phyloP scores from a whole-genome alignment of 495 filamentous ascomycete genomes.

The Glonium stellatum region DNA sequence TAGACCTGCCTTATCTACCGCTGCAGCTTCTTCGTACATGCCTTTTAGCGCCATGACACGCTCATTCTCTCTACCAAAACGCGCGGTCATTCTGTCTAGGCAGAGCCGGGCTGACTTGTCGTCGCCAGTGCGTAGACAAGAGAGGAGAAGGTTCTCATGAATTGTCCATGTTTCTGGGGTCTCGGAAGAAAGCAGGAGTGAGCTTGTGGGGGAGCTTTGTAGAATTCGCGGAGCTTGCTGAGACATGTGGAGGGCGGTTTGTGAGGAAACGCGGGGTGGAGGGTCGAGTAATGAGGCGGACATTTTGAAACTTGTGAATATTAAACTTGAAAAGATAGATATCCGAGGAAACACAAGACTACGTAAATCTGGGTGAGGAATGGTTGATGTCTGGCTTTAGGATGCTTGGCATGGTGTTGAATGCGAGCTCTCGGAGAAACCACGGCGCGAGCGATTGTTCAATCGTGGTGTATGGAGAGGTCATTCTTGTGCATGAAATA shows the following conservation, averaged over 20 bases:
- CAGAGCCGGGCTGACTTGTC: slow-evolving; percentile 67
- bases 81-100: slow-evolving; percentile 62
- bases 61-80: slow-evolving; percentile 79
- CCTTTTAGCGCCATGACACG: slow-evolving; percentile 75
- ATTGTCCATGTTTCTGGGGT: slow-evolving; percentile 68
- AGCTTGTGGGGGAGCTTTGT: slow-evolving; percentile 42
- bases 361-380: neutral
- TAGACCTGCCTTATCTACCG: slow-evolving; percentile 54
- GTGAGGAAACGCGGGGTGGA: slow-evolving; percentile 34
- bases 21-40: slow-evolving; percentile 77
- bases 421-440: neutral
- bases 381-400: neutral
- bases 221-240: slow-evolving; percentile 71
- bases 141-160: slow-evolving; percentile 79
- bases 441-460: neutral
- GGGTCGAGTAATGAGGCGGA: slow-evolving; percentile 32
- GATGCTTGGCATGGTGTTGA: slow-evolving; percentile 10
- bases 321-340: neutral
- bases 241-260: slow-evolving; percentile 59
- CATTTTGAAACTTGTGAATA: slow-evolving; percentile 21
- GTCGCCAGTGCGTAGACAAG: slow-evolving; percentile 80
- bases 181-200: slow-evolving; percentile 52
- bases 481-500: neutral
- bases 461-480: neutral
- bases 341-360: neutral